Conservation (phyloP, 2,329 filamentous ascomycete species). For the Pestalotiopsis sp. region DNA sequence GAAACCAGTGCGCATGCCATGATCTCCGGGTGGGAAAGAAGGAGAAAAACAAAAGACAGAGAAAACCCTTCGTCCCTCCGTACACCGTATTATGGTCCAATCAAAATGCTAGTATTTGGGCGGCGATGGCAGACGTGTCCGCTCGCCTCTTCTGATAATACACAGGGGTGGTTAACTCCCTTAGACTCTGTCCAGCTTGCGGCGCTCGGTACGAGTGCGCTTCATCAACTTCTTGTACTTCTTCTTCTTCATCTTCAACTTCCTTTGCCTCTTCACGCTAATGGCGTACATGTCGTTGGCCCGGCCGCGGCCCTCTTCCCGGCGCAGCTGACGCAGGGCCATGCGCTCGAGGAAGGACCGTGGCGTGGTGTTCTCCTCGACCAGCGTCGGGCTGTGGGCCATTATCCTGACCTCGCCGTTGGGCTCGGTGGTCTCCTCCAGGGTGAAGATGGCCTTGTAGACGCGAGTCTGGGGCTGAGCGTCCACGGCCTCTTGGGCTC, state of each 20-base stretch:
- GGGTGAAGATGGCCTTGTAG: constrained; percentile 67
- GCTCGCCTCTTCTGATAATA: constrained; percentile 20
- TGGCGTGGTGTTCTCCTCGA: constrained; percentile 47
- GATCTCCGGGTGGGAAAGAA: constrained; percentile 1
- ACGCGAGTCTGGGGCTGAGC: constrained; percentile 51
- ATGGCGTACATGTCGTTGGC: constrained; percentile 72
- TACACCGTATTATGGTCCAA: constrained; percentile 27
- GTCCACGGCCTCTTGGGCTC: constrained; percentile 34
- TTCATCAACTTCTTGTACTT: constrained; percentile 99
- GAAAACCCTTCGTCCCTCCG: constrained; percentile 17
- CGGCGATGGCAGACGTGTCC: not conserved
- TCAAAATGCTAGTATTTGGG: constrained; percentile 8
- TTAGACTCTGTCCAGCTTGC: constrained; percentile 76
- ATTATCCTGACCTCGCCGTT: constrained; percentile 63
- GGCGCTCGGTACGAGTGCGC: constrained; percentile 83
- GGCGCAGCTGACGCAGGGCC: constrained; percentile 63
- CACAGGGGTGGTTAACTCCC: constrained; percentile 12
- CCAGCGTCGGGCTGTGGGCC: constrained; percentile 61
- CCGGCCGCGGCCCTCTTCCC: constrained; percentile 55
- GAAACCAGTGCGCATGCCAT: constrained; percentile 8
- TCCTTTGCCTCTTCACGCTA: constrained; percentile 88
- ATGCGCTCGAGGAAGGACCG: constrained; percentile 72
- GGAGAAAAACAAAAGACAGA: constrained; percentile 12
- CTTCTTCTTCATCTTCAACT: constrained; percentile 99
- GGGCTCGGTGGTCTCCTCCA: constrained; percentile 66